Evolutionary conservation across 2,329 filamentous ascomycete genomes (phyloP).

Genomic region (Aspergillus sp.): DNA sequence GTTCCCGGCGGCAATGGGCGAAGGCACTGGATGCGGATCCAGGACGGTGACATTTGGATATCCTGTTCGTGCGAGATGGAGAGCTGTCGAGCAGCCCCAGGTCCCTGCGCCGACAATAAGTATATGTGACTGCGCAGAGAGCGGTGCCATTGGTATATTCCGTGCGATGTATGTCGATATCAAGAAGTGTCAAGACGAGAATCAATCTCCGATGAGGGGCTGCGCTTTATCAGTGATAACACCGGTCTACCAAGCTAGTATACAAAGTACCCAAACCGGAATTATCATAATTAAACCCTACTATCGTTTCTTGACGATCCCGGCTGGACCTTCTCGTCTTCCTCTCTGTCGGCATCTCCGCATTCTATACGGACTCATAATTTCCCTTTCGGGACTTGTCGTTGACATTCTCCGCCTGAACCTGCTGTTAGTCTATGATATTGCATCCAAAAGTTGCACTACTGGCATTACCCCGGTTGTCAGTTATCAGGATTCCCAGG

Average conservation of each 20-base stretch:
- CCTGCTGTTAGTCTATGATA: background rate
- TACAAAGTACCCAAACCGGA: too few species aligned
- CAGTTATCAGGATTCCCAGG: background rate
- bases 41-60: conserved; percentile 44
- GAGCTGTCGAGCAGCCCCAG: conserved; percentile 47
- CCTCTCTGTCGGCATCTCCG: conserved; percentile 3
- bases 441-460: background rate
- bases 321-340: conserved; percentile 9
- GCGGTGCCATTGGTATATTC: background rate
- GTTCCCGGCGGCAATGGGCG: conserved; percentile 43
- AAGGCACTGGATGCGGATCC: conserved; percentile 41
- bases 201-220: too few species aligned
- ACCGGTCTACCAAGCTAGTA: too few species aligned
- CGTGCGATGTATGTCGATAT: too few species aligned
- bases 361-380: conserved; percentile 1
- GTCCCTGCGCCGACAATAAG: conserved; percentile 45
- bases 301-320: background rate
- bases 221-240: too few species aligned
- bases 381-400: background rate
- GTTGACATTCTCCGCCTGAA: background rate
- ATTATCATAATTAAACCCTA: too few species aligned
- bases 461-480: background rate
- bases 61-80: conserved; percentile 43
- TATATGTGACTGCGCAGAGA: conserved; percentile 12
- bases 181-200: too few species aligned